These are phyloP conservation scores for Artemisia argyi DNA, from an alignment of 129 eudicot species.

Conservation along the genomic window DNA sequence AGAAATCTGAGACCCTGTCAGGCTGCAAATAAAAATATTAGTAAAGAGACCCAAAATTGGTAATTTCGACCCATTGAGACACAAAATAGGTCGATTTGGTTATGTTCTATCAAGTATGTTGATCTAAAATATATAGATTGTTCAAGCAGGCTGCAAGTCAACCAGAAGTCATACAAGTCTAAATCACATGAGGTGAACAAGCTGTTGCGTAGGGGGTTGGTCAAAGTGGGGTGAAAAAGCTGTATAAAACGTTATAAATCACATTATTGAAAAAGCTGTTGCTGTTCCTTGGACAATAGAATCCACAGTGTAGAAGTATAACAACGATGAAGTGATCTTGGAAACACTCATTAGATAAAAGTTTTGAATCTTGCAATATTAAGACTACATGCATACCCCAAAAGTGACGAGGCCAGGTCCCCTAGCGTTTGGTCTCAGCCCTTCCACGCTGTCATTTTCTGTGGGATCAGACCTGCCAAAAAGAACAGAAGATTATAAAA, in stretches of 20 bases:
- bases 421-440: slow-evolving; percentile 95
- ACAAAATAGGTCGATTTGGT: too few relatives aligned
- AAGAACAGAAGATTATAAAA: background rate
- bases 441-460: slow-evolving; percentile 95
- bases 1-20: slow-evolving; percentile 91
- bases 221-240: too few relatives aligned
- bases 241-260: too few relatives aligned
- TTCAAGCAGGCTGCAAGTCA: too few relatives aligned
- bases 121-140: background rate
- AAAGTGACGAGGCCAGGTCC: slow-evolving; percentile 96
- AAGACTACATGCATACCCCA: slow-evolving; percentile 64
- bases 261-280: background rate
- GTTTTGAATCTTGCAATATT: slow-evolving; percentile 9
- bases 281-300: background rate
- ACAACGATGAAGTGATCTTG: background rate
- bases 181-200: too few relatives aligned
- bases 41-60: background rate
- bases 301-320: background rate
- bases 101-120: too few relatives aligned
- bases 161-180: too few relatives aligned
- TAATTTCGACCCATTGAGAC: too few relatives aligned
- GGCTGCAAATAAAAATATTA: slow-evolving; percentile 56
- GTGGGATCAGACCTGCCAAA: slow-evolving; percentile 97
- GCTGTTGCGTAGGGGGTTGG: too few relatives aligned
- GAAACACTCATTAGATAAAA: background rate